Evolutionary conservation across 768 basidiomycete genomes (phyloP).

Genomic region (Lactarius indigo): DNA sequence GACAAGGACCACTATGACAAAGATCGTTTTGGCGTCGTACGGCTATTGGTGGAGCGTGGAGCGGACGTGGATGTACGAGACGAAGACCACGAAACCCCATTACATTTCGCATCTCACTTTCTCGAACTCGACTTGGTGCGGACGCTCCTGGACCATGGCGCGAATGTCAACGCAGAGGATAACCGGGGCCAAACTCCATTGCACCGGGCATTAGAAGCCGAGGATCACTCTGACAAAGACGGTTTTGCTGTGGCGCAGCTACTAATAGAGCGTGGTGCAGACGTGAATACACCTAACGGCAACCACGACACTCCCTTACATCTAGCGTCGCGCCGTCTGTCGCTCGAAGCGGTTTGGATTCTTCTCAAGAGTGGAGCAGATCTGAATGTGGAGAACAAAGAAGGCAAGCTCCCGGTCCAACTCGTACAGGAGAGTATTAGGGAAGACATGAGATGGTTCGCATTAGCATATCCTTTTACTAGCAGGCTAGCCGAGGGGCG

Average conservation of each 20-base stretch:
- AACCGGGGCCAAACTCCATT: neutral
- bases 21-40: neutral
- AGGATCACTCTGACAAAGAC: neutral
- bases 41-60: neutral
- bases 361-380: neutral
- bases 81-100: neutral
- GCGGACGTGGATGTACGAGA: neutral
- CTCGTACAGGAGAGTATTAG: neutral
- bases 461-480: too few species aligned
- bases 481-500: too few species aligned
- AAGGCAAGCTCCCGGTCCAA: neutral
- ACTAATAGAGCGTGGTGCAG: neutral
- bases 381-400: neutral
- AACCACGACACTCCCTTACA: neutral
- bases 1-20: too few species aligned
- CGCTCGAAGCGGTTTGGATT: neutral
- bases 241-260: neutral
- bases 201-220: neutral
- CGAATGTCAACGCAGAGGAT: neutral
- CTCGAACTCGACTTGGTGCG: neutral
- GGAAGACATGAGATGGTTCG: neutral
- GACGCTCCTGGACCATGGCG: neutral
- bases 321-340: neutral
- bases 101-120: neutral
- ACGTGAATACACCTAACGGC: neutral